These are phyloP conservation scores for Ambrosia artemisiifolia DNA, from an alignment of 129 eudicot genomes.

Conservation along the genomic window DNA sequence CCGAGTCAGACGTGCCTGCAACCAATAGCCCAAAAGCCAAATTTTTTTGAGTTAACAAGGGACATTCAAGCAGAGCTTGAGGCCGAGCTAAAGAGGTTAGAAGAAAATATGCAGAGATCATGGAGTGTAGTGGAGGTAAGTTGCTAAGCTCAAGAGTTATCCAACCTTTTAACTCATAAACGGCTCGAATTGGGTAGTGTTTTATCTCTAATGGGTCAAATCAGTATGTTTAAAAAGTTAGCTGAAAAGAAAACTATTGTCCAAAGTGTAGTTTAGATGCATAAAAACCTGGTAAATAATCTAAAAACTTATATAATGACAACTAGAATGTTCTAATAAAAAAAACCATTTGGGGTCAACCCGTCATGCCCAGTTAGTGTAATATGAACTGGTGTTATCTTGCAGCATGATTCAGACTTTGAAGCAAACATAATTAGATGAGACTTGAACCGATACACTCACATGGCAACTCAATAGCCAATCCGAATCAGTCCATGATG, in stretches of 20 bases:
- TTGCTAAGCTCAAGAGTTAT: background rate
- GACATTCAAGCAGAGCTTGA: conserved; percentile 78
- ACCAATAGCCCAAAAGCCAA: conserved; percentile 25
- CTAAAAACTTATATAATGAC: background rate
- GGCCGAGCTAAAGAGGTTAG: conserved; percentile 81
- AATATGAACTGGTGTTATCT: background rate
- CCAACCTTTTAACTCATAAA: background rate
- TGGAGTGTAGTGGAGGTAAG: conserved; percentile 51
- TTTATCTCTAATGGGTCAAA: background rate
- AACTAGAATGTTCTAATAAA: background rate
- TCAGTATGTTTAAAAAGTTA: background rate
- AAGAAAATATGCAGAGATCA: conserved; percentile 47
- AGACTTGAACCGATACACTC: conserved; percentile 32
- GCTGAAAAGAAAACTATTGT: background rate
- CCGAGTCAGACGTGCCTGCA: conserved; percentile 24
- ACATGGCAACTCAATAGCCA: conserved; percentile 26
- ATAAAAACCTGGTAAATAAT: background rate
- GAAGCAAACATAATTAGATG: conserved; percentile 43
- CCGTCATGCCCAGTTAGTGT: background rate
- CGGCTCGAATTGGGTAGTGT: background rate
- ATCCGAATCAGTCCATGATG: conserved; percentile 34
- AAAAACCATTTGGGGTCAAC: background rate
- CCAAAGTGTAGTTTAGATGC: background rate
- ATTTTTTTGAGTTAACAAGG: conserved; percentile 38
- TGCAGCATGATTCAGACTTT: conserved; percentile 53